Evolutionary conservation across 441 rosid species (phyloP).

Genomic region (Bruguiera hainesii): DNA sequence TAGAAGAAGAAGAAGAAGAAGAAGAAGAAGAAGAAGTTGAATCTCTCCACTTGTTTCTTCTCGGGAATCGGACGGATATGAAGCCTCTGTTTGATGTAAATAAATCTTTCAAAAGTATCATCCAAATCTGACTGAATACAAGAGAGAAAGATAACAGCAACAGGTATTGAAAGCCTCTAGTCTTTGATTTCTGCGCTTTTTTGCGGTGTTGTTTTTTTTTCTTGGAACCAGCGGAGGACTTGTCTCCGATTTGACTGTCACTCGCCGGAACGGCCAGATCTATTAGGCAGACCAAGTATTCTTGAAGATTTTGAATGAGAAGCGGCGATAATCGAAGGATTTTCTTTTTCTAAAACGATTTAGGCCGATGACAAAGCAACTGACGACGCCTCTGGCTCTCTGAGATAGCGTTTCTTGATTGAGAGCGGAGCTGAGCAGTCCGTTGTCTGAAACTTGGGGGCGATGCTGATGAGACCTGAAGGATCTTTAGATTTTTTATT

Average conservation of each 20-base stretch:
- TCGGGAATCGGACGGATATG: too few species aligned
- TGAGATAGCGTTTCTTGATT: not conserved
- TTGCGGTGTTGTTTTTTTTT: not conserved
- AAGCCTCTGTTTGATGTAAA: too few species aligned
- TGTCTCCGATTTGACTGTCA: too few species aligned
- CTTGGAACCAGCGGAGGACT: not conserved
- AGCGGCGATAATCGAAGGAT: not conserved
- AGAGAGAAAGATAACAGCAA: conserved; percentile 5
- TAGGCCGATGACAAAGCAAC: too few species aligned
- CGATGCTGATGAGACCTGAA: not conserved
- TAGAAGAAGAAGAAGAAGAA: not conserved
- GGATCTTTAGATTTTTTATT: not conserved
- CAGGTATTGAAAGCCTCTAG: conserved; percentile 11
- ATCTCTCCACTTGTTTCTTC: not conserved
- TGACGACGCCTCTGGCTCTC: conserved; percentile 2
- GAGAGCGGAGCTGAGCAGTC: not conserved
- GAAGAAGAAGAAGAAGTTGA: not conserved
- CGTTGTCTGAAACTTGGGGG: not conserved
- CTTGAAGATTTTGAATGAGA: not conserved
- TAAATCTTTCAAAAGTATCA: not conserved
- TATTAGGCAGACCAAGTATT: not conserved
- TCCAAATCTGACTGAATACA: conserved; percentile 2
- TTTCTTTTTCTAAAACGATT: not conserved
- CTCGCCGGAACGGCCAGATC: not conserved
- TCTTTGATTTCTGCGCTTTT: conserved; percentile 6